Evolutionary conservation across 2,329 filamentous ascomycete species (phyloP), one percentile per base, ranked within the genome.

Genomic region (Hypoxylon sp.): DNA sequence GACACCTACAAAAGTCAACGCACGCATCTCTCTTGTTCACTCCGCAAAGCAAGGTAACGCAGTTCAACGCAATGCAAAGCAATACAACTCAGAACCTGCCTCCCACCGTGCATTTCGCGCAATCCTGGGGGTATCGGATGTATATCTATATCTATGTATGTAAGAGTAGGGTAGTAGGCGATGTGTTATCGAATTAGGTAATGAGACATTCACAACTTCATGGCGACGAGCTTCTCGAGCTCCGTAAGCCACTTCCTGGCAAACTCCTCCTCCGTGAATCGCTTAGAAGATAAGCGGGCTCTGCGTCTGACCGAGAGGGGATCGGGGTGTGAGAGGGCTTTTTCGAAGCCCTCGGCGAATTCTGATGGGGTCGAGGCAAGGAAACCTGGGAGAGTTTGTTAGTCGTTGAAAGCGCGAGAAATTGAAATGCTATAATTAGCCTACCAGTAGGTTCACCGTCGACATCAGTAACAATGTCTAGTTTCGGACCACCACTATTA

Each of bases 251-350:
- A 99, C 72, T 89, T 90, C 73, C 85, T 86, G 1, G 87, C 90
- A 81, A 99, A 99, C 65, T 91, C 92, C 73, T 91, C 90, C 75
- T 98, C 95, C 0, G 93, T 94, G 77, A 99, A 99, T 50, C 96
- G 84, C 80, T 88, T 87, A 0, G 94, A 92, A 5, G 93, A 97
- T 73, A 87, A 83, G 38, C 94, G 86, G 0, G 96, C 95, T 63
- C 95, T 85, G 32, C 85, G 79, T 21, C 96, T 87, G 84, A 97
- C 93, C 0, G 87, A 89, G 14, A 94, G 80, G 19, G 90, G 91
- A 67, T 97, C 88, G 13, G 89, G 83, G 3, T 96, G 82, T 0
- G 86, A 86, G 5, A 98, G 81, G 0, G 94, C 95, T 76, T 91
- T 88, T 69, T 90, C 89, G 76, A 94, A 99, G 0, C 88, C 93